These are phyloP conservation scores for Juglanconis juglandina DNA, from an alignment of 2,329 filamentous ascomycete species.

Conservation along the genomic window DNA sequence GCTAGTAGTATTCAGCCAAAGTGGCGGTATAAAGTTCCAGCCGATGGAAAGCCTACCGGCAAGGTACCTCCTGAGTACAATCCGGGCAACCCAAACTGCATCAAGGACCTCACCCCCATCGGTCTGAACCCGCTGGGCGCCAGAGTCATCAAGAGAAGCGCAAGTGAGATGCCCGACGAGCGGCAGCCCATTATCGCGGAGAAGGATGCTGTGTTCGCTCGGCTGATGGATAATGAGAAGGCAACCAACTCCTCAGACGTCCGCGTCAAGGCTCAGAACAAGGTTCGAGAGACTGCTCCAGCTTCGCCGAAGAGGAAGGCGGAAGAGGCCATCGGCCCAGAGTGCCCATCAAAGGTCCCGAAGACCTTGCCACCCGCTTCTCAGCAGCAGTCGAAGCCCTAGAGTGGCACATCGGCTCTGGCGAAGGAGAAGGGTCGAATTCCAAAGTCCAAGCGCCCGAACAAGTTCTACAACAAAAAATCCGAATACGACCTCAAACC, in stretches of 20 bases:
- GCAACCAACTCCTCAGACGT: too few relatives aligned
- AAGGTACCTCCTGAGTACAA: background rate
- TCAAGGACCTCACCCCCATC: background rate
- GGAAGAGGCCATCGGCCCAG: background rate
- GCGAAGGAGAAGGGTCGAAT: background rate
- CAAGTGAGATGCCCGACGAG: background rate
- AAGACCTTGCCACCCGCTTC: background rate
- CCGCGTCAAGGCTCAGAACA: too few relatives aligned
- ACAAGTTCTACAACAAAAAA: background rate
- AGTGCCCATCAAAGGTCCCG: background rate
- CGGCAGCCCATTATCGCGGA: background rate
- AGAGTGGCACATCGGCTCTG: background rate
- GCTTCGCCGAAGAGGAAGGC: background rate
- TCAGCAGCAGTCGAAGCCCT: background rate
- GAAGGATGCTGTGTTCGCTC: background rate
- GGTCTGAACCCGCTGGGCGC: background rate
- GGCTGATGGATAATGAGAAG: too few relatives aligned
- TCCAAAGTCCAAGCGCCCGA: background rate
- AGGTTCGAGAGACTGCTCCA: background rate
- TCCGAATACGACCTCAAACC: background rate
- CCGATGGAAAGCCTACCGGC: background rate
- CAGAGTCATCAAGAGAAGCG: background rate
- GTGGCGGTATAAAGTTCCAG: background rate
- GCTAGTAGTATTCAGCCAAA: constrained; percentile 22
- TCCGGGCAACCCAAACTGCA: background rate